Evolutionary conservation across 257 asterid genomes (phyloP).

Genomic region (Jaltomata sinuosa): DNA sequence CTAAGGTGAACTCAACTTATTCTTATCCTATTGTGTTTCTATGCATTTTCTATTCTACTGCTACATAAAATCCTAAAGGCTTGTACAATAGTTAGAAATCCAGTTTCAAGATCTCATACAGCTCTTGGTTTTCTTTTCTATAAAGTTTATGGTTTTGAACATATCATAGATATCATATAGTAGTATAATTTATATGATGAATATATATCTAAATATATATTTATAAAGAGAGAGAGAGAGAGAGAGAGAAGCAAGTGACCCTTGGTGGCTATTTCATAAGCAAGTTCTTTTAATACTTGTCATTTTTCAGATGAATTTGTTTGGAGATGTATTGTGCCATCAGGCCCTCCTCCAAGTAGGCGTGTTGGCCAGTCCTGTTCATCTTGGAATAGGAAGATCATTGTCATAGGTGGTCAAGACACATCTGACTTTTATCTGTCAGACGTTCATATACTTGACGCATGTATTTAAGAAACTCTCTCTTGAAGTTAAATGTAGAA

Average conservation of each 20-base stretch:
- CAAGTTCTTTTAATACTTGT: slow-evolving; percentile 11
- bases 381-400: slow-evolving; percentile 84
- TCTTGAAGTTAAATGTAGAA: background rate
- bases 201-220: background rate
- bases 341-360: slow-evolving; percentile 96
- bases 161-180: background rate
- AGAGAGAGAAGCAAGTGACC: background rate
- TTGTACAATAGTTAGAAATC: background rate
- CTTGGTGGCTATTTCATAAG: background rate
- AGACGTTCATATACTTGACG: slow-evolving; percentile 92
- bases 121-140: background rate
- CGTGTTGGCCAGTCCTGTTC: slow-evolving; percentile 93
- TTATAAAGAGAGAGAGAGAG: background rate
- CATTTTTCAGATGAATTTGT: slow-evolving; percentile 56
- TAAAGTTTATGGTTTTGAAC: background rate
- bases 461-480: slow-evolving; percentile 39
- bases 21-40: background rate
- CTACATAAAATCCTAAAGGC: background rate
- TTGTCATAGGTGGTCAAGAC: slow-evolving; percentile 96
- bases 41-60: background rate
- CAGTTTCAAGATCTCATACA: background rate
- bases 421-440: slow-evolving; percentile 67
- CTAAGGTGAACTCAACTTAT: background rate
- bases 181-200: background rate
- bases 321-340: slow-evolving; percentile 77